Conservation (phyloP, 441 rosid genomes). For the Croton setiger region DNA sequence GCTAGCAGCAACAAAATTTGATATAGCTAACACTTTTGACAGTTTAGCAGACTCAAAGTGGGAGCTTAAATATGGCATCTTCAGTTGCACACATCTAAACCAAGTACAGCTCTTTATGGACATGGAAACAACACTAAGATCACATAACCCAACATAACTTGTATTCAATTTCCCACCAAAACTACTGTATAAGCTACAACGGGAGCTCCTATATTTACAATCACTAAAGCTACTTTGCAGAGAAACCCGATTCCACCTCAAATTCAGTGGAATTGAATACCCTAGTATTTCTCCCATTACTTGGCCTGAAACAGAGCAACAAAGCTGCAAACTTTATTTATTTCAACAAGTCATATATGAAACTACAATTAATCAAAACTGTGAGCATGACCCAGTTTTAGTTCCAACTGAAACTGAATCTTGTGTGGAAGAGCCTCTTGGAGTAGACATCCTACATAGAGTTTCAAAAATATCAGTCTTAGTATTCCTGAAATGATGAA, state of each 20-base stretch:
- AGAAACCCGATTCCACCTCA: constrained; percentile 29
- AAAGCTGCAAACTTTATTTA: constrained; percentile 10
- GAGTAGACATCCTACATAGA: too few relatives aligned
- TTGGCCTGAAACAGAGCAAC: constrained; percentile 3
- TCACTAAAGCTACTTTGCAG: constrained; percentile 20
- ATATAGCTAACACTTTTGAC: constrained; percentile 1
- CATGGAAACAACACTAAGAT: constrained; percentile 16
- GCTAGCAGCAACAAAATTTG: constrained; percentile 17
- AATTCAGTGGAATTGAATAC: constrained; percentile 28
- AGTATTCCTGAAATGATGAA: too few relatives aligned
- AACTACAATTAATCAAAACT: constrained; percentile 7
- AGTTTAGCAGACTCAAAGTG: constrained; percentile 10
- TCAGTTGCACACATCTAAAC: constrained; percentile 15
- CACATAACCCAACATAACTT: constrained; percentile 20
- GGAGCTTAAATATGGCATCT: constrained; percentile 8
- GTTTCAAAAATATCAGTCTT: too few relatives aligned
- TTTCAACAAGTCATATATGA: constrained; percentile 10
- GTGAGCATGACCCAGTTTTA: constrained; percentile 17
- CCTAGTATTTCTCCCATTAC: constrained; percentile 40
- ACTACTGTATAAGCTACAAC: constrained; percentile 18
- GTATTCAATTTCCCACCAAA: constrained; percentile 25
- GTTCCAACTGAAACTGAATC: too few relatives aligned
- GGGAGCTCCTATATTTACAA: constrained; percentile 14
- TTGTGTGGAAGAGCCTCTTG: too few relatives aligned
- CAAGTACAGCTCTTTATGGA: constrained; percentile 10